Base-by-base conservation (phyloP, 176 grass and related monocot genomes). In the Oryza punctata region DNA sequence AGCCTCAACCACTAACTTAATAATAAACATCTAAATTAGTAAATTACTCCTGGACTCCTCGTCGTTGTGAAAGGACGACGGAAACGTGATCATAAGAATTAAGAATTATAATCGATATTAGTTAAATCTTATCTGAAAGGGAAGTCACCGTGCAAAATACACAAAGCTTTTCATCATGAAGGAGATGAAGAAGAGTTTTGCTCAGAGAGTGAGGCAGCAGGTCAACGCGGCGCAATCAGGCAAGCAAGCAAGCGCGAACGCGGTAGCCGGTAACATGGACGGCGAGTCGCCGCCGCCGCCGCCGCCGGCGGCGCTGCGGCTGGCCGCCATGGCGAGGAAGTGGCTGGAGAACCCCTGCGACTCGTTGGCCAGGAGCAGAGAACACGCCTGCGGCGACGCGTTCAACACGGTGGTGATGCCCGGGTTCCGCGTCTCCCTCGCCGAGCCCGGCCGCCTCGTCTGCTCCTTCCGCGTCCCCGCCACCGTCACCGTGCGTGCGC, bases 401-500 rank as follows among this genome's bases (percentile, higher is more conserved):
- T 79, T 90, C 72, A 84, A 72, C 78, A 18, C 66, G 32, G 26
- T 90, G 26, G 76, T 32, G 14, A 21, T 88, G 35, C 35, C 73
- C 63, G 85, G 85, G 63, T 63, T 79, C 45, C 73, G 63, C 4
- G 61, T 95, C 78, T 70, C 88, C 73, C 11, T 61, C 37, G 44
- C 65, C 65, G 41, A 86, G 41, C 46, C 24, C 69, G 87, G 87
- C 24, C 77, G 75, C 78, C 78, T 73, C 11, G 28, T 87, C 50
- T 90, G 82, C 93, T 64, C 85, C 18, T 76, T 95, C 82, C 78
- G 79, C 26, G 69, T 95, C 82, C 75, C 75, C 30, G n/a, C 65
- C 5, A 76, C 79, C 67, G 82, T 95, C 74, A 75, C 93, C 69
- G 87, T 94, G 30, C 60, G 65, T 94, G 40, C 60, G 65, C 70